A percentile compares a stretch with the other conserved stretches of the same genome.
phyloP scores from a whole-genome alignment of 768 basidiomycete species.

The Hypholoma fasciculare region DNA sequence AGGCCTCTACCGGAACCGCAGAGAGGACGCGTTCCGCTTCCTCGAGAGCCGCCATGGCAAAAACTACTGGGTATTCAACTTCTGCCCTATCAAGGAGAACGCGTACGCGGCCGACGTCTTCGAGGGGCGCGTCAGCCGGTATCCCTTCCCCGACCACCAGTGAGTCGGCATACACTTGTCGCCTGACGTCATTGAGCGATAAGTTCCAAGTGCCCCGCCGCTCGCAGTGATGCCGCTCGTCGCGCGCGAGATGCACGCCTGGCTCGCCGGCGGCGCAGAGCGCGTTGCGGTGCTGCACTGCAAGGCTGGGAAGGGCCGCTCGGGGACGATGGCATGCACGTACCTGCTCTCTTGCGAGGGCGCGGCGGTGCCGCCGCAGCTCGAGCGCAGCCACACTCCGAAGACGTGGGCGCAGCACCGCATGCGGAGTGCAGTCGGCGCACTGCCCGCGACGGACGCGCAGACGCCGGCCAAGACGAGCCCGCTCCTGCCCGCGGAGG shows the following conservation, averaged over 20 bases:
- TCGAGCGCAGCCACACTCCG: constrained; percentile 44
- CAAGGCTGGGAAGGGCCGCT: constrained; percentile 87
- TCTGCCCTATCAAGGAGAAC: constrained; percentile 82
- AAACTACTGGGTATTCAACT: constrained; percentile 88
- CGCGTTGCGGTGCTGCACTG: constrained; percentile 84
- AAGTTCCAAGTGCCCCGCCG: constrained; percentile 65
- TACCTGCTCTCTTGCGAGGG: constrained; percentile 68
- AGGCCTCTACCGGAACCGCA: constrained; percentile 75
- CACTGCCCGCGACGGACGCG: constrained; percentile 43
- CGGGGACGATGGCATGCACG: constrained; percentile 83
- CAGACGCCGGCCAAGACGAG: constrained; percentile 9
- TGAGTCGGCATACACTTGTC: constrained; percentile 31
- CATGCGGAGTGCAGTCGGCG: constrained; percentile 49
- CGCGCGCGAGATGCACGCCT: constrained; percentile 70
- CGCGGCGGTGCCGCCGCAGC: constrained; percentile 44
- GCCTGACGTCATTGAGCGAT: not conserved
- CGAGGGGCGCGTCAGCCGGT: constrained; percentile 74
- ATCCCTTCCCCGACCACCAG: constrained; percentile 92
- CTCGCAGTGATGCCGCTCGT: constrained; percentile 71
- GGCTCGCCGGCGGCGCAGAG: constrained; percentile 65
- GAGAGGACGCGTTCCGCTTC: constrained; percentile 75
- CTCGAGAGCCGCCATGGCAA: constrained; percentile 70
- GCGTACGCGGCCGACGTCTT: constrained; percentile 72
- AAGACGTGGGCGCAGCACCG: constrained; percentile 49
- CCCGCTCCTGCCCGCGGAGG: not conserved